Conservation (phyloP, 2,329 filamentous ascomycete species). For the Penicillium concentricum region DNA sequence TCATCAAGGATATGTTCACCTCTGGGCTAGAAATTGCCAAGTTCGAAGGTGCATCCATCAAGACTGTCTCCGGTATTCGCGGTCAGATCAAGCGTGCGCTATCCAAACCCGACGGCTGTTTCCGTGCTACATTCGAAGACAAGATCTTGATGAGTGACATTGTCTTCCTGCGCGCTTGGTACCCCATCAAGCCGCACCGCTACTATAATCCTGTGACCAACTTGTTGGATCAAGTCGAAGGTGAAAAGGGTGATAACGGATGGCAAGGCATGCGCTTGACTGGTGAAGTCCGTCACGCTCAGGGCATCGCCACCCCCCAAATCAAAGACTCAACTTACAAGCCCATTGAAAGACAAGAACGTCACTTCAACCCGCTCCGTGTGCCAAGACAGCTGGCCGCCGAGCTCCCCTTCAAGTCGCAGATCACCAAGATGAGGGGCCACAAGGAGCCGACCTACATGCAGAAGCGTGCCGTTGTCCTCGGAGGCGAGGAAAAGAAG, state of each 20-base stretch:
- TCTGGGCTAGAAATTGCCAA: conserved; percentile 92
- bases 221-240: conserved; percentile 63
- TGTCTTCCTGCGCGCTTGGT: conserved; percentile 95
- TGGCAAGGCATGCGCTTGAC: conserved; percentile 95
- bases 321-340: conserved; percentile 85
- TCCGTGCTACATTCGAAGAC: conserved; percentile 97
- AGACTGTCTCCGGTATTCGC: conserved; percentile 90
- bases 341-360: conserved; percentile 55
- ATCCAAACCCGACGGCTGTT: conserved; percentile 89
- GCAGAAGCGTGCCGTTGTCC: conserved; percentile 91
- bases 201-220: conserved; percentile 98
- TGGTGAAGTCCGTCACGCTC: conserved; percentile 78
- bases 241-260: conserved; percentile 34
- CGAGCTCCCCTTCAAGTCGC: conserved; percentile 86
- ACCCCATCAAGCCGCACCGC: conserved; percentile 87
- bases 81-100: conserved; percentile 97
- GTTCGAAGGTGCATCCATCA: conserved; percentile 93
- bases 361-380: conserved; percentile 70
- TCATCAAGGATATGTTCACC: conserved; percentile 98
- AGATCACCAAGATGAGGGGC: conserved; percentile 77
- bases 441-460: conserved; percentile 82
- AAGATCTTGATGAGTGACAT: conserved; percentile 97
- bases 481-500: conserved; percentile 82
- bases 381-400: conserved; percentile 60
- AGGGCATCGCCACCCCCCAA: conserved; percentile 73